Conservation (phyloP, 495 filamentous ascomycete genomes). For the Tuber indicum region DNA sequence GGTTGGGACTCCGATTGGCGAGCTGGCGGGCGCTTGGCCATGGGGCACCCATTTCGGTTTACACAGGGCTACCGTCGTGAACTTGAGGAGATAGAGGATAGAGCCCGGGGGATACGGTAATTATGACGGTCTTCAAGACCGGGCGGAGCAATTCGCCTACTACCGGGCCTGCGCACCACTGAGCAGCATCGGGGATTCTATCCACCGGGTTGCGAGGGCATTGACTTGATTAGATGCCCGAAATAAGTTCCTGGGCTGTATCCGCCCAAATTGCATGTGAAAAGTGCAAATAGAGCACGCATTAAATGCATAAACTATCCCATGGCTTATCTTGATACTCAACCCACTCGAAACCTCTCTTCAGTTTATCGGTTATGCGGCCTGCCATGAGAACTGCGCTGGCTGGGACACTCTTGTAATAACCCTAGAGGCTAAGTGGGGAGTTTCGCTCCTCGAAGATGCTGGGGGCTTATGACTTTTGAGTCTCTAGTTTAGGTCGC, state of each 20-base stretch:
- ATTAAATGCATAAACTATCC: background rate
- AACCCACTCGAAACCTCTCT: background rate
- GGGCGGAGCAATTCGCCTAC: background rate
- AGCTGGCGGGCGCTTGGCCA: background rate
- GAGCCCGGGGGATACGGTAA: background rate
- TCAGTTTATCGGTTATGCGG: background rate
- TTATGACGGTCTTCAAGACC: background rate
- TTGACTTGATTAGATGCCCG: background rate
- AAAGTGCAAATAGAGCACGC: background rate
- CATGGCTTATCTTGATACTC: background rate
- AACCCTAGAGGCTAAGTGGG: background rate
- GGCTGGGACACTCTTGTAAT: background rate
- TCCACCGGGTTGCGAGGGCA: background rate
- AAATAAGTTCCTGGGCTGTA: background rate
- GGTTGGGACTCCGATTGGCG: background rate
- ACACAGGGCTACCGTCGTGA: background rate
- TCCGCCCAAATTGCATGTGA: background rate
- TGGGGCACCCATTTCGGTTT: background rate
- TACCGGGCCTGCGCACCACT: background rate
- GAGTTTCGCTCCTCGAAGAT: background rate
- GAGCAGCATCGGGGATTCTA: background rate
- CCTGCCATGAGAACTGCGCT: background rate
- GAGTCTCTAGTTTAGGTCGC: background rate
- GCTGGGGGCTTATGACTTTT: background rate
- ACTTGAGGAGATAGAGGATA: background rate